A percentile compares a stretch with the other conserved stretches of the same genome.
phyloP scores from a whole-genome alignment of 2,329 filamentous ascomycete species.

The Orbilia ellipsospora region DNA sequence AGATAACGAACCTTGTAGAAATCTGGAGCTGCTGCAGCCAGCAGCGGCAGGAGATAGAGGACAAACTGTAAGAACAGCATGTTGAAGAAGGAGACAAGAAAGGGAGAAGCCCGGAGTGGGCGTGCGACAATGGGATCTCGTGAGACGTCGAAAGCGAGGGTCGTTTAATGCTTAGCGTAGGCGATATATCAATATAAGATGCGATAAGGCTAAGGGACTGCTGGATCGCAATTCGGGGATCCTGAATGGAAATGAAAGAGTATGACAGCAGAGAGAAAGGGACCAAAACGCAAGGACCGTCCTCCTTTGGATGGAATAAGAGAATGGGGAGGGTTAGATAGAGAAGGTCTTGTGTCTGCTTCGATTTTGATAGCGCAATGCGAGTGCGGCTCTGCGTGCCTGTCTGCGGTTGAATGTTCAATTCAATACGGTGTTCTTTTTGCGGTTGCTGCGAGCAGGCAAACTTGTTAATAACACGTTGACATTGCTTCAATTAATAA shows the following conservation, averaged over 20 bases:
- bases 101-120: conserved; percentile 29
- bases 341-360: background rate
- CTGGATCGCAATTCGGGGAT: background rate
- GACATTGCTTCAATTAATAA: conserved; percentile 13
- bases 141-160: background rate
- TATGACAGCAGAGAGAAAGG: background rate
- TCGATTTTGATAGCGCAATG: conserved; percentile 8
- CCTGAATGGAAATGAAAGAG: background rate
- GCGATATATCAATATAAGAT: background rate
- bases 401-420: background rate
- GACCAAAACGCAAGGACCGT: conserved; percentile 25
- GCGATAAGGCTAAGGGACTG: background rate
- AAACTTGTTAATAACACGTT: conserved; percentile 54
- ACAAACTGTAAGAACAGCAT: conserved; percentile 47
- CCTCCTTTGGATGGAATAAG: conserved; percentile 2
- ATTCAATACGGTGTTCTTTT: conserved; percentile 1
- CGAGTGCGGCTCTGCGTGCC: background rate
- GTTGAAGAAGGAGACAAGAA: conserved; percentile 5
- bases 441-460: background rate
- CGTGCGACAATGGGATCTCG: conserved; percentile 9
- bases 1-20: conserved; percentile 42
- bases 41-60: conserved; percentile 34
- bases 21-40: conserved; percentile 32
- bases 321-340: background rate
- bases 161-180: too few relatives aligned